Percentiles rank a stretch among this genome's conserved stretches.
Conservation (phyloP, 164 flowering plant species). For the Stephania japonica region DNA sequence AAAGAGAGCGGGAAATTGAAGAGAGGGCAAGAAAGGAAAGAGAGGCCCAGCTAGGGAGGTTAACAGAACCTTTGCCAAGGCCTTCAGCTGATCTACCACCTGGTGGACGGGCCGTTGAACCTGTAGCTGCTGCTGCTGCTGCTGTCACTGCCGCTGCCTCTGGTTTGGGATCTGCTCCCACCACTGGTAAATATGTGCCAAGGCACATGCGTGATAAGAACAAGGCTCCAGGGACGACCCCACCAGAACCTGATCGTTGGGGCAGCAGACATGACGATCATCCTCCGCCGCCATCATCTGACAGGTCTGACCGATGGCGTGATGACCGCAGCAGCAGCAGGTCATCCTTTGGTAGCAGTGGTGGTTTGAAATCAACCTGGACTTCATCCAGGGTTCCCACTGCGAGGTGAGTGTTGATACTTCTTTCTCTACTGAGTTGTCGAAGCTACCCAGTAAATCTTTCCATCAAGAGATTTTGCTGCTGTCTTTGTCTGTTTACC, state of each 20-base stretch:
- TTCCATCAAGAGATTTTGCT: neutral
- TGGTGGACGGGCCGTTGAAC: constrained; percentile 25
- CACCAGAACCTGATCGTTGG: constrained; percentile 41
- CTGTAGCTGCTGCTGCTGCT: constrained; percentile 18
- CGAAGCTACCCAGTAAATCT: neutral
- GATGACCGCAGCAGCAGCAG: constrained; percentile 32
- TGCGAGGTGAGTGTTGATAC: neutral
- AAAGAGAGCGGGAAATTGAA: constrained; percentile 66
- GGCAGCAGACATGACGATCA: constrained; percentile 28
- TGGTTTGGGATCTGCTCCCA: constrained; percentile 33
- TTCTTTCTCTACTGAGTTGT: neutral
- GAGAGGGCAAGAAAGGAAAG: constrained; percentile 54
- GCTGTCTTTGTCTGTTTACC: neutral
- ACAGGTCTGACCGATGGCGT: constrained; percentile 30
- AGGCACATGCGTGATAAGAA: constrained; percentile 24
- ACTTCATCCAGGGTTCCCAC: neutral
- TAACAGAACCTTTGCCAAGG: constrained; percentile 27
- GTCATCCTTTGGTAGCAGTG: constrained; percentile 6
- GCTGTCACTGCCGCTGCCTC: constrained; percentile 29
- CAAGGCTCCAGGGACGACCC: constrained; percentile 24
- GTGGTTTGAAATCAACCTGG: constrained; percentile 1
- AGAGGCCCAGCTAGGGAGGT: constrained; percentile 43
- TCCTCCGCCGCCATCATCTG: constrained; percentile 5
- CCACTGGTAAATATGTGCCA: constrained; percentile 60
- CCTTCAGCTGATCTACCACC: constrained; percentile 26